These are phyloP conservation scores for Ilex paraguariensis DNA, from an alignment of 305 asterid genomes.

Conservation along the genomic window DNA sequence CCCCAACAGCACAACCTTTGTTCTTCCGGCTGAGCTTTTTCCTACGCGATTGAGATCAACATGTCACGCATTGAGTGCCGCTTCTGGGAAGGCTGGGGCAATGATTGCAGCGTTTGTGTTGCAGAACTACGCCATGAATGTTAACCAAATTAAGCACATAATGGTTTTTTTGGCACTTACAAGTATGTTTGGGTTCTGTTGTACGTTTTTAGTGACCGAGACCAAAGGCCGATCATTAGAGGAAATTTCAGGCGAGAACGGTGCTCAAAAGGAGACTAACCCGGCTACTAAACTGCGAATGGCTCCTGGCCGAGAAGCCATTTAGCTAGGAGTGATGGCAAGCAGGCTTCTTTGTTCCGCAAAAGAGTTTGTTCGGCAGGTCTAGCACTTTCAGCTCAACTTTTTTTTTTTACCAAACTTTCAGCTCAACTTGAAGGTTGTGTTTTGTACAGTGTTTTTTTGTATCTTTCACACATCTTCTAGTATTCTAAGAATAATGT, in stretches of 20 bases:
- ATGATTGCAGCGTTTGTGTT: constrained; percentile 55
- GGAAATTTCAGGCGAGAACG: not conserved
- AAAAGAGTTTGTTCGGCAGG: not conserved
- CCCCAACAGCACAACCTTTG: too few species aligned
- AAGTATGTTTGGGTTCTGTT: constrained; percentile 49
- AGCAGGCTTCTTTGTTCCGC: too few species aligned
- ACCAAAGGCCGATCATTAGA: too few species aligned
- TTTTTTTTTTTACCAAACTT: too few species aligned
- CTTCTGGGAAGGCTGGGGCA: constrained; percentile 58
- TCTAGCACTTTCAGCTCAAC: not conserved
- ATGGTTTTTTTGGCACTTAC: constrained; percentile 44
- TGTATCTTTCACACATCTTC: too few species aligned
- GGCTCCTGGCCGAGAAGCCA: constrained; percentile 17
- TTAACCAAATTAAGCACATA: constrained; percentile 32
- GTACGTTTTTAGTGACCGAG: constrained; percentile 25
- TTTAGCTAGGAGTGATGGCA: constrained; percentile 25
- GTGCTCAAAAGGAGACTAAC: constrained; percentile 19
- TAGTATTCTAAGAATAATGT: too few species aligned
- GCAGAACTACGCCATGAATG: constrained; percentile 39
- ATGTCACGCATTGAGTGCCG: too few species aligned
- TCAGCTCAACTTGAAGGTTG: too few species aligned
- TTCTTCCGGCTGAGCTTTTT: too few species aligned
- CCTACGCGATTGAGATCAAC: too few species aligned
- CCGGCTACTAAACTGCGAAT: constrained; percentile 6
- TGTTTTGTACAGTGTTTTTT: too few species aligned